Base-by-base conservation (phyloP, 768 basidiomycete species). In the Piloderma croceum region DNA sequence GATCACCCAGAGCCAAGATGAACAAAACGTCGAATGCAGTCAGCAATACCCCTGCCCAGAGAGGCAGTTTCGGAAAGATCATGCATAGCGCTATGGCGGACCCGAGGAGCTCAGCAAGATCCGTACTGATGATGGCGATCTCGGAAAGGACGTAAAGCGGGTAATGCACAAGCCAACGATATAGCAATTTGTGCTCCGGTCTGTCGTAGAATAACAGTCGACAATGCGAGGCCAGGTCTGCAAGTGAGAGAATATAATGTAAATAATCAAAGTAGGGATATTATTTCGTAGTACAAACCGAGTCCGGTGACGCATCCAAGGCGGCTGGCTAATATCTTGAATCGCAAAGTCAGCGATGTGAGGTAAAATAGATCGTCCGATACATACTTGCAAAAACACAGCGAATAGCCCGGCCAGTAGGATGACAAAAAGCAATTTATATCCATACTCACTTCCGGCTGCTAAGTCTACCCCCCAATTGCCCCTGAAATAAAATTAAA, bases 401-500 rank as follows among this genome's bases (percentile, higher is more conserved):
- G 89, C 91, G 41, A 88, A 80, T 6, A 93, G 47, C 7, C 90
- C 90, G 2, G 92, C 69, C 15, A 96, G 58, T 5, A 96, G 71
- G 9, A 98, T 81, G 12, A 89, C 70, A 61, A 94, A 93, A 22
- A 98, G 73, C 11, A 93, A 70, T 44, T 75, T 76, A 62, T 94
- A 96, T 1, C 93, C 91, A 56, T 74, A 93, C 41, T 80, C 59
- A 15, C 85, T 84, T 7, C 90, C 90, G 1, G 90, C 90, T 60
- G 88, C 83, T 6, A 93, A 66, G 63, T 92, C 90, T 12, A 91
- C 90, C 13, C 83, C 79, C 90, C 90, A 91, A 54, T 92, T 93
- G 21, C 90, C 87, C 15, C 82, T 83, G 39, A 6, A 23, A n/a
- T 24, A 13, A 7, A 11, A 15, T n/a, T 18, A 11, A 10, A n/a